A percentile compares a stretch with the other conserved stretches of the same genome.
These are phyloP conservation scores for Candida takata DNA, from an alignment of 805 yeast genomes.

Conservation along the genomic window DNA sequence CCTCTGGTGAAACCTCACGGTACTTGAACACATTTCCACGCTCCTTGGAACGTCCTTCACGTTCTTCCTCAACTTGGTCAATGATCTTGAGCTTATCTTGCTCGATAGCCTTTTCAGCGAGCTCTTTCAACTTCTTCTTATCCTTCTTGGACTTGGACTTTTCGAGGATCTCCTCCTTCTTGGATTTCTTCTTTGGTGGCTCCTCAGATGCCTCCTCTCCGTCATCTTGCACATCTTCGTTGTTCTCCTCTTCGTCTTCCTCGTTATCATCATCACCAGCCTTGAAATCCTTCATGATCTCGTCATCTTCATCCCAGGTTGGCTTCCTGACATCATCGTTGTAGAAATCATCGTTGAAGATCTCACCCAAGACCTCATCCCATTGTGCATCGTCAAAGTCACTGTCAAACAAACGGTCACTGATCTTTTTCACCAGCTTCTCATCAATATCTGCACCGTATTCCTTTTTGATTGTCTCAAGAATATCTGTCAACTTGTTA, in stretches of 20 bases:
- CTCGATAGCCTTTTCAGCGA: conserved; percentile 76
- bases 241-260: conserved; percentile 22
- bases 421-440: conserved; percentile 55
- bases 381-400: conserved; percentile 89
- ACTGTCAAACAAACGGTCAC: conserved; percentile 70
- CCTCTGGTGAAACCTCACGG: conserved; percentile 92
- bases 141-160: conserved; percentile 55
- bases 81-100: conserved; percentile 56
- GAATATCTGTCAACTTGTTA: conserved; percentile 66
- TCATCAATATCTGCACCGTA: conserved; percentile 45
- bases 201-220: conserved; percentile 31
- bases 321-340: conserved; percentile 51
- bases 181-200: conserved; percentile 34
- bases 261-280: conserved; percentile 36
- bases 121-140: conserved; percentile 50
- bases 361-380: conserved; percentile 79
- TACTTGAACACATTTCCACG: conserved; percentile 60
- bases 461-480: conserved; percentile 34
- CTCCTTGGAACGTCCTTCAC: conserved; percentile 50
- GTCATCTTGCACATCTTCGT: conserved; percentile 33
- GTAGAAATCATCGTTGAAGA: conserved; percentile 82
- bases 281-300: conserved; percentile 38
- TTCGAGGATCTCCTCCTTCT: conserved; percentile 49
- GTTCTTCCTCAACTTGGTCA: conserved; percentile 61
- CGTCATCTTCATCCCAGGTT: conserved; percentile 59